Percentiles rank a stretch among this genome's conserved stretches.
These are phyloP conservation scores for Cladorrhinum samala DNA, from an alignment of 495 filamentous ascomycete genomes.

Conservation along the genomic window DNA sequence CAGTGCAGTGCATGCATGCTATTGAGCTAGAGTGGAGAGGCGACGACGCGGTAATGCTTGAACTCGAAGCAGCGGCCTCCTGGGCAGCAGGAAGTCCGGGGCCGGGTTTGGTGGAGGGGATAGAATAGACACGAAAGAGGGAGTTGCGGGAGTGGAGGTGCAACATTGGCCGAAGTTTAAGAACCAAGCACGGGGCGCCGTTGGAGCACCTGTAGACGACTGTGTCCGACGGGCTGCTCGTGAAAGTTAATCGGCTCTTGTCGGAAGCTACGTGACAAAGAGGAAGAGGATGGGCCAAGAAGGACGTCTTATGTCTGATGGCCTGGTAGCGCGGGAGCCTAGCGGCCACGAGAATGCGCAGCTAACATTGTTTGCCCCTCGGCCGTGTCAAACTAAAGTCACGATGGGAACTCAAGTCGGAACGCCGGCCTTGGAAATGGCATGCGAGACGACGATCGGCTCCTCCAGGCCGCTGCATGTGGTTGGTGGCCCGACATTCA, in stretches of 20 bases:
- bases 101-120: neutral
- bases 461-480: neutral
- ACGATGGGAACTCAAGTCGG: neutral
- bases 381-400: neutral
- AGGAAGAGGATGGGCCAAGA: neutral
- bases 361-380: neutral
- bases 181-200: no score
- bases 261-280: slow-evolving; percentile 20
- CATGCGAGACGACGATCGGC: neutral
- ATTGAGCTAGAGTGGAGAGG: no score
- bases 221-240: neutral
- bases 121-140: no score
- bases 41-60: no score
- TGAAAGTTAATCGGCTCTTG: slow-evolving; percentile 11
- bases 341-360: neutral
- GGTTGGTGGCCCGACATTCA: no score
- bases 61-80: no score
- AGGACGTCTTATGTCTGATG: slow-evolving; percentile 7
- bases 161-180: neutral
- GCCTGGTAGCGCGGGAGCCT: no score
- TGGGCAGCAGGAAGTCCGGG: no score
- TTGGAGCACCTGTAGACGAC: no score
- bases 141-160: no score
- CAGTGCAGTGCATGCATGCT: slow-evolving; percentile 12
- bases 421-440: neutral